Base-by-base conservation (phyloP, 108 stramenopile species). In the Nannochloropsis salina region DNA sequence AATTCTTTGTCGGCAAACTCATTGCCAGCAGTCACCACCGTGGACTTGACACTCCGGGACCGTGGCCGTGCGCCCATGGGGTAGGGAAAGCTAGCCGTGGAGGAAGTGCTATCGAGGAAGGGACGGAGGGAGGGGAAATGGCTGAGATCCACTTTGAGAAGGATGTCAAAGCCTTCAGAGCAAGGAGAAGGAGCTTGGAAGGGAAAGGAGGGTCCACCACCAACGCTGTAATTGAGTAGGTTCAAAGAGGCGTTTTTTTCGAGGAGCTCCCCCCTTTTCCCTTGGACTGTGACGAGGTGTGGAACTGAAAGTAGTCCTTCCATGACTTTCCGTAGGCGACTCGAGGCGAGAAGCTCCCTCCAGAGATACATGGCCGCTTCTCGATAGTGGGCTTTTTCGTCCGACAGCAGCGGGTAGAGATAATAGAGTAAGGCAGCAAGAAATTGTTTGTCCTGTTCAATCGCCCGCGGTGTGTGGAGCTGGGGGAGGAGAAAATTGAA, bases 281-380 rank as follows among this genome's bases (percentile, higher is more conserved):
- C 61, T n/a, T 74, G 15, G 61, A 74, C 61, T 0, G 8, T 74
- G n/a, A 74, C n/a, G 8, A n/a, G 15, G 4, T 74, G 4, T 15
- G 61, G 61, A n/a, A 74, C 61, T n/a, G 61, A 74, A n/a, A 74
- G 61, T 1, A 74, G 61, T 4, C 20, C 15, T n/a, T 74, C 61
- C 4, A 74, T n/a, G 15, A 74, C n/a, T n/a, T 74, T 74, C 61
- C 61, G 15, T 2, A n/a, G 61, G 61, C 20, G 61, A 74, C 2
- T 6, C 4, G 61, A 74, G 61, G 61, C n/a, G 20, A 74, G 61
- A 3, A 74, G 6, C 61, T 74, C 61, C 0, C 61, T 15, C 61
- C 61, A 74, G 61, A 74, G 61, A 6, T n/a, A 74, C 8, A 74
- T 74, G 61, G 61, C 61, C n/a, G 61, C 61, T 74, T 74, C 61